Percentiles rank a stretch among this genome's conserved stretches.
Evolutionary conservation across 202 grass and related monocot genomes (phyloP).

Genomic region (Carex arenaria): DNA sequence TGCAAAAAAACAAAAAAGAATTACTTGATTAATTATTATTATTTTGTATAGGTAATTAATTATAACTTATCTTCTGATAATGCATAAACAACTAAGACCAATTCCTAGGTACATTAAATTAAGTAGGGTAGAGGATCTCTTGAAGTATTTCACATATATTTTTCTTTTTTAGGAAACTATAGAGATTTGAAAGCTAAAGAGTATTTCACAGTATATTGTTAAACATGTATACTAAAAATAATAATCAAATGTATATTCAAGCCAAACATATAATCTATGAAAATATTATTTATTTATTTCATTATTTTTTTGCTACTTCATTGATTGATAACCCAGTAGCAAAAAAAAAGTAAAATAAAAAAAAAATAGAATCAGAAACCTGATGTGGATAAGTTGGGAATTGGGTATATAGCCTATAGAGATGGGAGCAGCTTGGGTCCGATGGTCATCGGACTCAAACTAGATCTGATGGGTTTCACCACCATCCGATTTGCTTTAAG

Average conservation of each 20-base stretch:
- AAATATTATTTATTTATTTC: neutral
- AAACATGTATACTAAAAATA: neutral
- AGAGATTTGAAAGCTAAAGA: neutral
- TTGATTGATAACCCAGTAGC: neutral
- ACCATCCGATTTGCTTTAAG: too few species aligned
- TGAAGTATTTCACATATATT: neutral
- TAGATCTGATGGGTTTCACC: too few species aligned
- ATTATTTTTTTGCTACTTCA: neutral
- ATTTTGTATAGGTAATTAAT: neutral
- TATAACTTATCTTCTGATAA: neutral
- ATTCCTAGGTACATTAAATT: neutral
- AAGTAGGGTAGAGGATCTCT: too few species aligned
- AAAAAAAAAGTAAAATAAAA: neutral
- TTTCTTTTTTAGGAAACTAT: neutral
- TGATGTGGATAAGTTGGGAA: neutral
- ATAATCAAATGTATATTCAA: neutral
- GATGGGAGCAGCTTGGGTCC: too few species aligned
- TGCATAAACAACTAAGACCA: neutral
- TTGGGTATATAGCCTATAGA: neutral
- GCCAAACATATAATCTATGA: neutral
- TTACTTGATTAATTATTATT: neutral
- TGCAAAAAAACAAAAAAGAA: too few species aligned
- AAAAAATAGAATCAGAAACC: neutral
- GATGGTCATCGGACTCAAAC: too few species aligned
- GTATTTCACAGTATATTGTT: neutral